Percentiles rank a stretch among this genome's conserved stretches.
Conservation (phyloP, 2,329 filamentous ascomycete genomes). For the Fusarium lyarnte region DNA sequence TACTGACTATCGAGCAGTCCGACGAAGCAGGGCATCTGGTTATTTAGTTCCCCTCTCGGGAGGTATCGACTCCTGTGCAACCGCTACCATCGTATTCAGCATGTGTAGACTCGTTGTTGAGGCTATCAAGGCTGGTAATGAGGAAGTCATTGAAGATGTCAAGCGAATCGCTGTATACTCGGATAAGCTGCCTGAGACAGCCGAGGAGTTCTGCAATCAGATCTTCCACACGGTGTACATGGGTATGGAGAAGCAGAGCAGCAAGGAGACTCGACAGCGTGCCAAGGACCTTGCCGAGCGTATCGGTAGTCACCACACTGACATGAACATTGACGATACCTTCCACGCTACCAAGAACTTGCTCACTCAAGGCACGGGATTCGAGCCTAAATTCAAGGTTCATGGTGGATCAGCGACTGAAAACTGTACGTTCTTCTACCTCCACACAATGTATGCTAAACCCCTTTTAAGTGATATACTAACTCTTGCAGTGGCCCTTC, state of each 20-base stretch:
- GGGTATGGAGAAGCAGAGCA: constrained; percentile 75
- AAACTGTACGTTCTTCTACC: constrained; percentile 51
- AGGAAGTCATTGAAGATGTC: constrained; percentile 50
- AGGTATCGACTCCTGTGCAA: constrained; percentile 37
- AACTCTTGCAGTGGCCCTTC: constrained; percentile 11
- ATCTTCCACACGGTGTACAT: constrained; percentile 55
- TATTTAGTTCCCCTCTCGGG: constrained; percentile 31
- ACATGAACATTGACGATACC: constrained; percentile 78
- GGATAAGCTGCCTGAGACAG: constrained; percentile 56
- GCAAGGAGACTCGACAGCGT: constrained; percentile 71
- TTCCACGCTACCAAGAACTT: constrained; percentile 63
- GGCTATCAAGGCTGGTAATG: constrained; percentile 28
- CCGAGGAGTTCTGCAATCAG: constrained; percentile 64
- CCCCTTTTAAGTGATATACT: constrained; percentile 45
- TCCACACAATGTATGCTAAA: too few species aligned
- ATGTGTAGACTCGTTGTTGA: constrained; percentile 64
- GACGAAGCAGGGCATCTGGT: constrained; percentile 21
- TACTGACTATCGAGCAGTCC: constrained; percentile 5
- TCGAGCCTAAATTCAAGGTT: constrained; percentile 58
- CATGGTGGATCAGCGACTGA: constrained; percentile 64
- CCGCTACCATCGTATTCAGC: constrained; percentile 48
- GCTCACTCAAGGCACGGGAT: constrained; percentile 66
- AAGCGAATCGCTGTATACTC: constrained; percentile 39
- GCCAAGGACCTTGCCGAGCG: constrained; percentile 67
- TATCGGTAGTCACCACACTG: constrained; percentile 77